Evolutionary conservation across 2,329 filamentous ascomycete genomes (phyloP).

Genomic region (Graphiopsis chlorocephala): DNA sequence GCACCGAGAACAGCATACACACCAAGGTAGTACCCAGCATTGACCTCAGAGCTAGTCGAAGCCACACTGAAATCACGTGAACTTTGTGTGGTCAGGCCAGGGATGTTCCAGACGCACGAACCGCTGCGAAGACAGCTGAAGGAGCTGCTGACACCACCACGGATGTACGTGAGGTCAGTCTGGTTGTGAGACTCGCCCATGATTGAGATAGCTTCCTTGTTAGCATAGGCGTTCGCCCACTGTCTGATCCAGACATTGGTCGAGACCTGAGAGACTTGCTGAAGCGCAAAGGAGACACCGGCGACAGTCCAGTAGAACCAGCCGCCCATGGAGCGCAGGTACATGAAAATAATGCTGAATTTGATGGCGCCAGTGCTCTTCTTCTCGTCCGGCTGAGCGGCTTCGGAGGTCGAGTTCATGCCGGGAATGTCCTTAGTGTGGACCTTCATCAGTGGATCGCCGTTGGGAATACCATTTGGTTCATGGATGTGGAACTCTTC

Average conservation of each 20-base stretch:
- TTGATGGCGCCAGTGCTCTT: slow-evolving; percentile 88
- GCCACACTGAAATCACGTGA: background rate
- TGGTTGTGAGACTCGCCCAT: slow-evolving; percentile 34
- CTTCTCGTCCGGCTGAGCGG: slow-evolving; percentile 62
- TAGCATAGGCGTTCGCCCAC: slow-evolving; percentile 84
- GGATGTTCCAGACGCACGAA: slow-evolving; percentile 49
- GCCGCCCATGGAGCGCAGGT: slow-evolving; percentile 85
- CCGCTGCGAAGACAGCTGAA: slow-evolving; percentile 50
- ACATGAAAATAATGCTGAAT: slow-evolving; percentile 79
- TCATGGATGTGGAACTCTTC: slow-evolving; percentile 42
- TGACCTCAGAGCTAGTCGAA: slow-evolving; percentile 53
- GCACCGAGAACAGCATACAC: slow-evolving; percentile 80
- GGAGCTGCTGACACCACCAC: slow-evolving; percentile 41
- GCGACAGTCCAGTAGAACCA: slow-evolving; percentile 93
- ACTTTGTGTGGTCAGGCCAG: slow-evolving; percentile 23
- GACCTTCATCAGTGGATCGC: slow-evolving; percentile 49
- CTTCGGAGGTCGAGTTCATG: slow-evolving; percentile 37
- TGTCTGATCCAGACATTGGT: slow-evolving; percentile 93
- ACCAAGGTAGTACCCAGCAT: slow-evolving; percentile 78
- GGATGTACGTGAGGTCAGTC: slow-evolving; percentile 42
- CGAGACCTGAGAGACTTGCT: slow-evolving; percentile 81
- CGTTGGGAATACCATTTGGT: slow-evolving; percentile 35
- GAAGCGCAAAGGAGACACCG: slow-evolving; percentile 69
- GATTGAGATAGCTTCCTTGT: slow-evolving; percentile 43
- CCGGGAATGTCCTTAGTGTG: slow-evolving; percentile 39